Base-by-base conservation (phyloP, 306 rosid genomes). In the Cicer bijugum region DNA sequence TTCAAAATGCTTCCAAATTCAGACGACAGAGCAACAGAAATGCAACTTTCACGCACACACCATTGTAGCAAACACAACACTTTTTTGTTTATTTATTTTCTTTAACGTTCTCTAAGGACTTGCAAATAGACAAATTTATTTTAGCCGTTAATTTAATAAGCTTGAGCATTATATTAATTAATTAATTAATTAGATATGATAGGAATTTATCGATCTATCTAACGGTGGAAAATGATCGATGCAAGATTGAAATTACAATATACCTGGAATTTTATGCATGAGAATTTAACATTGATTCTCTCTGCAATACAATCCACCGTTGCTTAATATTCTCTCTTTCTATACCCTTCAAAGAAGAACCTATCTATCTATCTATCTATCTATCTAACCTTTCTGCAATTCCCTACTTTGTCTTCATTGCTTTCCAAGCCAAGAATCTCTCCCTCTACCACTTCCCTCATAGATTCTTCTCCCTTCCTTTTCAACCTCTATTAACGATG, bases 341-440 rank as follows among this genome's bases (percentile, higher is more conserved):
- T 28, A 28, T 4, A 51, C 65, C 82, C 67, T 75, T 85, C 84
- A 82, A 82, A 75, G 80, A 88, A 72, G 74, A 78, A 78, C 79
- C 51, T 69, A 69, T 78, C 62, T 56, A 53, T 53, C 60, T 17
- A 17, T 17, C 19, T 53, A 55, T 55, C 61, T 56, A 57, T 57
- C 63, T 10, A 56, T 50, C 15, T 19, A 7, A 51, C 28, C 85
- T 84, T 84, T 63, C 74, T 75, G 74, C 80, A 73, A 59, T 57
- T 69, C 46, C 53, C 71, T 38, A 52, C 78, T 85, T 85, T 74
- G 78, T 77, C 80, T 86, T 77, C 90, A 80, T 84, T 82, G 88
- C 84, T 86, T 88, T 83, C 77, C 85, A 93, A 93, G 98, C 89
- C 83, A 91, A 89, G 98, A 89, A 93, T 85, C 80, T 78, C 82